Evolutionary conservation across 805 yeast species (phyloP).

Genomic region (Lachancea meyersii): DNA sequence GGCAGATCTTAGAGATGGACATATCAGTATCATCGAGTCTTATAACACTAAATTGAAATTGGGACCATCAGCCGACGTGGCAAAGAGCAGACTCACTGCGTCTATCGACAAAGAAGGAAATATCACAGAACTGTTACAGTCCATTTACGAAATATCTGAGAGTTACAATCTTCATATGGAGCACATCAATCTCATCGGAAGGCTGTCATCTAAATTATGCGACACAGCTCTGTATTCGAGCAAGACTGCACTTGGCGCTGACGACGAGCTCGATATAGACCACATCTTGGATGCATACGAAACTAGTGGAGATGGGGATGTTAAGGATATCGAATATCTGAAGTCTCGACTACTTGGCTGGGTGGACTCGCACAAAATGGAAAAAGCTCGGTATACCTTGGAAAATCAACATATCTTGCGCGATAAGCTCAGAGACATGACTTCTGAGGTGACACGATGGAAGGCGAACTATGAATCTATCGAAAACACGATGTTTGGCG

Average conservation of each 20-base stretch:
- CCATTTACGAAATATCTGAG: constrained; percentile 6
- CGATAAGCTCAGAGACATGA: constrained; percentile 16
- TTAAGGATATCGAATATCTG: constrained; percentile 12
- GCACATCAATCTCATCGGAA: constrained; percentile 23
- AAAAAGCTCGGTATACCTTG: constrained; percentile 28
- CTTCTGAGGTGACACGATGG: constrained; percentile 29
- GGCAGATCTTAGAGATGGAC: constrained; percentile 6
- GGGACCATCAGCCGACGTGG: constrained; percentile 9
- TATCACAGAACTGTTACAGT: constrained; percentile 4
- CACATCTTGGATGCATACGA: constrained; percentile 18
- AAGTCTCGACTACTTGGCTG: constrained; percentile 18
- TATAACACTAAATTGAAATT: constrained; percentile 7
- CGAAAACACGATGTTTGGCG: constrained; percentile 30
- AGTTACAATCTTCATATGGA: constrained; percentile 12
- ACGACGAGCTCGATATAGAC: not conserved
- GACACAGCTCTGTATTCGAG: constrained; percentile 9
- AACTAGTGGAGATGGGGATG: constrained; percentile 9
- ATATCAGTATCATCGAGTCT: constrained; percentile 6
- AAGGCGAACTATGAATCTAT: constrained; percentile 27
- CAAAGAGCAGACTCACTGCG: constrained; percentile 8
- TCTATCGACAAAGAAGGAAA: constrained; percentile 3
- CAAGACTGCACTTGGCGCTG: not conserved
- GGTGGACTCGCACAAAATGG: constrained; percentile 26
- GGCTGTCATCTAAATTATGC: constrained; percentile 24
- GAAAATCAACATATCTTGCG: constrained; percentile 28